Evolutionary conservation across 228 moss, liverwort and hornwort genomes (phyloP), one percentile per base, ranked within the genome.

Genomic region (Sphagnum magellanicum): DNA sequence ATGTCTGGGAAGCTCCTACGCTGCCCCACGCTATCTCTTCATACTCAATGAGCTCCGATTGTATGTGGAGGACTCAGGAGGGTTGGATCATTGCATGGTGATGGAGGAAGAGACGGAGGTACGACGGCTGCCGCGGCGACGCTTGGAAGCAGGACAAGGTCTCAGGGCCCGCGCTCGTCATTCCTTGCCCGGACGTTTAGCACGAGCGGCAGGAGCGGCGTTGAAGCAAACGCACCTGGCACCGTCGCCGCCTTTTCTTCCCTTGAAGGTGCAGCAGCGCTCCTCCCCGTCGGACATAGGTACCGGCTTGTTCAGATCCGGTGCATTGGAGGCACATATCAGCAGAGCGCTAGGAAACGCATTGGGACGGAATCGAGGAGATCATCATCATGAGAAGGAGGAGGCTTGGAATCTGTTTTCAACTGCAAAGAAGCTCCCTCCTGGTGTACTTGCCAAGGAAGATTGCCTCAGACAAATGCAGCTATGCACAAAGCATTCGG

Each of bases 241-340:
- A 5, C 32, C 65, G 16, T 69, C 69, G 16, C 69, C 72, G 10
- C 51, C 70, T 16, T 32, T 77, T 64, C 74, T 70, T 67, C 15
- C 57, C 17, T 16, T 68, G 10, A 68, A 77, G 5, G 63, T 79
- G 8, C 70, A 64, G 76, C 86, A 78, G 51, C 79, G 82, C 12
- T 65, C 78, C 11, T 69, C 76, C 66, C 61, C 64, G 8, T 52
- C 80, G 4, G 80, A 80, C 53, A 77, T 65, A 6, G 82, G 73
- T 4, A 64, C 67, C n/a, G 77, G 71, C 12, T 64, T 82, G 71
- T 83, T 86, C 51, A 71, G 83, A 0, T 80, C 80, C 49, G 83
- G 83, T n/a, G 66, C 60, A 12, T 63, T 86, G 69, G 80, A 86
- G 53, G 76, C 74, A 49, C 80, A 86, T 66, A 80, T 86, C 58